Evolutionary conservation across 1,284 basidiomycete species (phyloP), one percentile per base, ranked within the genome.

Genomic region (Austroboletus novae-zelandiae): DNA sequence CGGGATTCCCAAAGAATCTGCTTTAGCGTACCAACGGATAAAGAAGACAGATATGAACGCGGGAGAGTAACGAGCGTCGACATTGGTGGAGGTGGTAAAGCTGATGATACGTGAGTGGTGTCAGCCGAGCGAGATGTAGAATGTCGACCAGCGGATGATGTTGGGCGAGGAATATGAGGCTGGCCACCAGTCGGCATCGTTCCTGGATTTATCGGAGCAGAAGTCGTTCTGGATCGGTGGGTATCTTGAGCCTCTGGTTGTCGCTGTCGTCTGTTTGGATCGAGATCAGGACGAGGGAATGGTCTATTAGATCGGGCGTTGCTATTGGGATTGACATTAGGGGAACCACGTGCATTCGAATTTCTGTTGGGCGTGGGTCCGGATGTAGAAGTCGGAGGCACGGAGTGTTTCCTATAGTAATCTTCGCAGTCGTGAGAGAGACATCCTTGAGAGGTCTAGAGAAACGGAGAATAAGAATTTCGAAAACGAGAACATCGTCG

Each of bases 1-100:
- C 86, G 85, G 54, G 87, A 85, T 47, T 81, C 80, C 62, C 82
- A 89, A 23, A 94, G 69, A n/a, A 93, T 78, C 5, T 77, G 76
- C 65, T 93, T 93, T 46, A 94, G 74, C 27, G 77, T 74, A 15
- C 79, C 74, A 47, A 92, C 80, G 10, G 83, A 80, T 17, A 93
- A 71, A 2, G 74, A 69, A 1, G 73, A 65, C n/a, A 93, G 68
- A 20, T 76, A 74, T 9, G 77, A 77, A 4, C 74, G 67, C 1
- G 78, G 69, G 72, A 90, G 83, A 0, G 74, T 70, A 3, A 93
- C 74, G 5, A 94, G 75, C 36, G 82, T 76, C 42, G 87, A 81
- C 51, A 83, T 76, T 34, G 88, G 80, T 15, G 91, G 74, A 5
- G 83, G 82, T 23, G 61, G 60, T 9, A 66, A 23, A 9, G 67